Conservation (phyloP, 1,284 basidiomycete species). For the Kwoniella shivajii region DNA sequence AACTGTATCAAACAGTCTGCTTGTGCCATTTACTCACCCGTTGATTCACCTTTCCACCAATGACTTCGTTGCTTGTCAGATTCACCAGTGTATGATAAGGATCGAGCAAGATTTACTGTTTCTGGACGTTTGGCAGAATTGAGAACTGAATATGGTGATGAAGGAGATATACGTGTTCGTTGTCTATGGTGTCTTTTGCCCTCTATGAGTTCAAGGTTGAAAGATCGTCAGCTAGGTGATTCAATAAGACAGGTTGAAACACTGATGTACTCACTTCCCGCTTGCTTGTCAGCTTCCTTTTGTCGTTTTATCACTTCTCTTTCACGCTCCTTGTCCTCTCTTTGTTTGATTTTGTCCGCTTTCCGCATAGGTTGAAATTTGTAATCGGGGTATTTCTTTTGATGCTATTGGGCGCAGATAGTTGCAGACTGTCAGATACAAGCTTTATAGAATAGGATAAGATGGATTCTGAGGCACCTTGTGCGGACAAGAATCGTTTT, state of each 20-base stretch:
- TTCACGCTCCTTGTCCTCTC: slow-evolving; percentile 53
- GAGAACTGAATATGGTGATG: slow-evolving; percentile 8
- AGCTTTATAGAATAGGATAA: not conserved
- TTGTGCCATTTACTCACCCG: too few relatives aligned
- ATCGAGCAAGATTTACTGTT: not conserved
- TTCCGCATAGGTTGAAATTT: slow-evolving; percentile 71
- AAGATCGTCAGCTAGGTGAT: not conserved
- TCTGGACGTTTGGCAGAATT: slow-evolving; percentile 1
- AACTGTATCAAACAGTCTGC: too few relatives aligned
- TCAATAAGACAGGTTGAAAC: too few relatives aligned
- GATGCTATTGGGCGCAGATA: slow-evolving; percentile 57
- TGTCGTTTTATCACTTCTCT: slow-evolving; percentile 33
- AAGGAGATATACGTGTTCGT: slow-evolving; percentile 7
- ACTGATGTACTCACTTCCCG: slow-evolving; percentile 21
- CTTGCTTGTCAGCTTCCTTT: slow-evolving; percentile 22
- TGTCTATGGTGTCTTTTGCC: slow-evolving; percentile 4
- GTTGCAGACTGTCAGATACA: not conserved
- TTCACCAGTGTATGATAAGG: slow-evolving; percentile 9
- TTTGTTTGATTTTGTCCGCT: slow-evolving; percentile 62
- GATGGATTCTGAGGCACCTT: too few relatives aligned
- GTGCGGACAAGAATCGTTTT: too few relatives aligned
- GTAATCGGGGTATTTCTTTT: slow-evolving; percentile 67
- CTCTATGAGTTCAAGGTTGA: slow-evolving; percentile 12
- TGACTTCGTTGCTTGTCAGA: not conserved
- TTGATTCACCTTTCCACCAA: not conserved